phyloP scores from a whole-genome alignment of 2,329 filamentous ascomycete genomes.

The Aspergillus vadensis region DNA sequence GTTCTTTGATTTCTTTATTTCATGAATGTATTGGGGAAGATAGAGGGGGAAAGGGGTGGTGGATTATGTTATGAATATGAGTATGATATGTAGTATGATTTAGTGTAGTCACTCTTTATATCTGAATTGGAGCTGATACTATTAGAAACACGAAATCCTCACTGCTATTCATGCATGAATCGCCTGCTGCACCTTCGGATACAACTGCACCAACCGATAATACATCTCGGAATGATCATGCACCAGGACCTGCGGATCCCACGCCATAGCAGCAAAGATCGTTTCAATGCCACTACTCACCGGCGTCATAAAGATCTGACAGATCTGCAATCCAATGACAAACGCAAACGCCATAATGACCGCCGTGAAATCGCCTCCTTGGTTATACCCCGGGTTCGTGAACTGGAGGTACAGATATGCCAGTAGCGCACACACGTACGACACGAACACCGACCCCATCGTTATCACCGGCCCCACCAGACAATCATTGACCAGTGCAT shows the following conservation, averaged over 20 bases:
- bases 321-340: conserved; percentile 85
- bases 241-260: conserved; percentile 70
- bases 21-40: not conserved
- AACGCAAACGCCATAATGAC: conserved; percentile 84
- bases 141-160: no score
- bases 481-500: conserved; percentile 86
- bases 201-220: conserved; percentile 73
- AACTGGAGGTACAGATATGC: conserved; percentile 85
- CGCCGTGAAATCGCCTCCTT: conserved; percentile 66
- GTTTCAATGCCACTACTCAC: conserved; percentile 87
- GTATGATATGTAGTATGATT: no score
- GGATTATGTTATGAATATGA: no score
- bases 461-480: conserved; percentile 72
- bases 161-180: conserved; percentile 60
- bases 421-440: conserved; percentile 76
- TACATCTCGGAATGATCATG: conserved; percentile 81
- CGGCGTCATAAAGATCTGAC: conserved; percentile 85
- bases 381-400: conserved; percentile 78
- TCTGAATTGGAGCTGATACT: no score
- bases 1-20: not conserved
- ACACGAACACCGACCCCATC: conserved; percentile 81
- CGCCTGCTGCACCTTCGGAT: conserved; percentile 78
- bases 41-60: not conserved
- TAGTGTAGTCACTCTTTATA: no score
- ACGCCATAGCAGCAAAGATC: conserved; percentile 78